Conservation (phyloP, 306 rosid species). For the Canavalia gladiata region DNA sequence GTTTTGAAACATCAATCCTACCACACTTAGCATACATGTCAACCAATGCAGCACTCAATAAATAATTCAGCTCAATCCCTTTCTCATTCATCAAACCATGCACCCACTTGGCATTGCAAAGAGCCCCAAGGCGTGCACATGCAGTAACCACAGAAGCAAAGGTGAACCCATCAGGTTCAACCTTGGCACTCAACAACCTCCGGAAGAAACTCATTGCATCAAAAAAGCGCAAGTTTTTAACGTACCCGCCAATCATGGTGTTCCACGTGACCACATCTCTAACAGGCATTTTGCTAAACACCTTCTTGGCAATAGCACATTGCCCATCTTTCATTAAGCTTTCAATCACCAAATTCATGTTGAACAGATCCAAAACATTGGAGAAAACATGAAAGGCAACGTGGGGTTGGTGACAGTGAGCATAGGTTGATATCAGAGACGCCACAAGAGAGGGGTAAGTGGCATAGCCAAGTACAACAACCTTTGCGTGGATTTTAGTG, state of each 20-base stretch:
- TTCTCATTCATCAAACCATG: slow-evolving; percentile 66
- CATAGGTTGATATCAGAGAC: slow-evolving; percentile 61
- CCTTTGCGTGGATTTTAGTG: slow-evolving; percentile 61
- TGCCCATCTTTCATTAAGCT: slow-evolving; percentile 58
- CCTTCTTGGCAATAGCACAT: slow-evolving; percentile 62
- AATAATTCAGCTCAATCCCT: slow-evolving; percentile 60
- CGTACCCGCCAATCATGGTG: slow-evolving; percentile 71
- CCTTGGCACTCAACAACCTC: slow-evolving; percentile 53
- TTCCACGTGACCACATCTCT: slow-evolving; percentile 77
- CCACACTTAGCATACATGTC: slow-evolving; percentile 81
- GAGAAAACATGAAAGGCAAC: slow-evolving; percentile 49
- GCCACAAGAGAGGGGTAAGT: slow-evolving; percentile 68
- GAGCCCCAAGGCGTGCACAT: slow-evolving; percentile 72
- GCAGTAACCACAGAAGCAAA: slow-evolving; percentile 70
- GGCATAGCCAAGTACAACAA: slow-evolving; percentile 60
- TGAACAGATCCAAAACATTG: slow-evolving; percentile 39
- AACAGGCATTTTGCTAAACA: slow-evolving; percentile 59
- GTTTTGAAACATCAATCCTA: slow-evolving; percentile 62
- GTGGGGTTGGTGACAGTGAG: slow-evolving; percentile 40
- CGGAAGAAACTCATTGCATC: slow-evolving; percentile 60
- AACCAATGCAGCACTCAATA: slow-evolving; percentile 67
- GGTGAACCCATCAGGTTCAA: slow-evolving; percentile 76
- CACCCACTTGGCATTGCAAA: slow-evolving; percentile 66
- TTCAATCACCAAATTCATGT: slow-evolving; percentile 56
- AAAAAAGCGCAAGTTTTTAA: slow-evolving; percentile 55